Evolutionary conservation across 495 filamentous ascomycete genomes (phyloP).

Genomic region (Daldinia bambusicola): DNA sequence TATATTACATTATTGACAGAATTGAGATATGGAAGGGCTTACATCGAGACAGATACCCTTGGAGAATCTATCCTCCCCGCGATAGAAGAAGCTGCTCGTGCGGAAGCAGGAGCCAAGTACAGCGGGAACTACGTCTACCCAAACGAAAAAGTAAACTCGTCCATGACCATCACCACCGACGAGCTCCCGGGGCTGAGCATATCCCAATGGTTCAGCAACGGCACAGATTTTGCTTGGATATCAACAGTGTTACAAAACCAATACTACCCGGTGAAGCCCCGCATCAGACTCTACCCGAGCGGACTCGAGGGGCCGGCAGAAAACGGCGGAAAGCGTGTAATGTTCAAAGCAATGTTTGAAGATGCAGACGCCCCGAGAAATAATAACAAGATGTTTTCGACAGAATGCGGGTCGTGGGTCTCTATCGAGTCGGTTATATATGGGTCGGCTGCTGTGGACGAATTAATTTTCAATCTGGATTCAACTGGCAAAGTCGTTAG

Average conservation of each 20-base stretch:
- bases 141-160: slow-evolving; percentile 50
- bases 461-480: slow-evolving; percentile 47
- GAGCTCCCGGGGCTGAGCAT: slow-evolving; percentile 58
- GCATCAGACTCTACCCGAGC: slow-evolving; percentile 57
- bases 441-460: slow-evolving; percentile 44
- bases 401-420: slow-evolving; percentile 48
- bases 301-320: slow-evolving; percentile 46
- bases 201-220: slow-evolving; percentile 62
- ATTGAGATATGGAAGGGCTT: neutral
- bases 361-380: slow-evolving; percentile 46
- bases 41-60: slow-evolving; percentile 44
- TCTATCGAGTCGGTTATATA: slow-evolving; percentile 45
- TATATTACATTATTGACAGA: neutral
- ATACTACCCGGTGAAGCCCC: slow-evolving; percentile 44
- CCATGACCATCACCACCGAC: slow-evolving; percentile 56
- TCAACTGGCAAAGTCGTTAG: slow-evolving; percentile 40
- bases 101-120: slow-evolving; percentile 52
- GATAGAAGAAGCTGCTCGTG: slow-evolving; percentile 50
- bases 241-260: slow-evolving; percentile 48
- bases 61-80: slow-evolving; percentile 52
- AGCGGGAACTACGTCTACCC: slow-evolving; percentile 54
- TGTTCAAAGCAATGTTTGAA: slow-evolving; percentile 59
- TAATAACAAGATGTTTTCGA: slow-evolving; percentile 48
- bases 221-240: slow-evolving; percentile 56
- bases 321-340: slow-evolving; percentile 49